Percentiles rank a stretch among this genome's conserved stretches.
phyloP scores from a whole-genome alignment of 768 basidiomycete genomes.

The Leccinum sublutescens region DNA sequence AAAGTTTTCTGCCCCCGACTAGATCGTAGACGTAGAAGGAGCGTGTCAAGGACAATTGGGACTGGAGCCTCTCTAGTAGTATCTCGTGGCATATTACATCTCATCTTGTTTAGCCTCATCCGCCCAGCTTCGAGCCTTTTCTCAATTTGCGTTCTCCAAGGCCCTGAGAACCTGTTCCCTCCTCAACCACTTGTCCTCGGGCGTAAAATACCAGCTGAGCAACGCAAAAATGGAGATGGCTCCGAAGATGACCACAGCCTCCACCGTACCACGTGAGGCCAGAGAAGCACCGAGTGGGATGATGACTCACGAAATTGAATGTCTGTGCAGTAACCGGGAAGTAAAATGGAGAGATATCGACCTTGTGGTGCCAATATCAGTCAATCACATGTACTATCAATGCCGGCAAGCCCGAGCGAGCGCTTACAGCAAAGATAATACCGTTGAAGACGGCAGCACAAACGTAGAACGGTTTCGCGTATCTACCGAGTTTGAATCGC shows the following conservation, averaged over 20 bases:
- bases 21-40: constrained; percentile 77
- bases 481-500: constrained; percentile 68
- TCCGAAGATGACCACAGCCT: constrained; percentile 80
- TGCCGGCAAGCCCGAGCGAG: neutral
- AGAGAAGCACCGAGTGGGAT: neutral
- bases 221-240: constrained; percentile 76
- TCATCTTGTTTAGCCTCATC: neutral
- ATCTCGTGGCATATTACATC: constrained; percentile 7
- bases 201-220: constrained; percentile 74
- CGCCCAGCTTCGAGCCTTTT: neutral
- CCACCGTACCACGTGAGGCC: constrained; percentile 11
- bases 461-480: constrained; percentile 66
- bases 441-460: constrained; percentile 69
- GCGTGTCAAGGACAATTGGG: constrained; percentile 73
- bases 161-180: constrained; percentile 57
- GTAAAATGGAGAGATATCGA: constrained; percentile 82
- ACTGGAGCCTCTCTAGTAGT: constrained; percentile 48
- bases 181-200: constrained; percentile 78
- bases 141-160: constrained; percentile 31
- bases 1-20: constrained; percentile 3
- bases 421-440: constrained; percentile 69
- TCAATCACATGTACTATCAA: neutral
- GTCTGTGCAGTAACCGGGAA: constrained; percentile 75
- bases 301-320: constrained; percentile 78
- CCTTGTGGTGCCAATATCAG: constrained; percentile 39